Evolutionary conservation across 805 yeast genomes (phyloP), one percentile per base, ranked within the genome.

Genomic region (Cyberlindnera bimundalis): DNA sequence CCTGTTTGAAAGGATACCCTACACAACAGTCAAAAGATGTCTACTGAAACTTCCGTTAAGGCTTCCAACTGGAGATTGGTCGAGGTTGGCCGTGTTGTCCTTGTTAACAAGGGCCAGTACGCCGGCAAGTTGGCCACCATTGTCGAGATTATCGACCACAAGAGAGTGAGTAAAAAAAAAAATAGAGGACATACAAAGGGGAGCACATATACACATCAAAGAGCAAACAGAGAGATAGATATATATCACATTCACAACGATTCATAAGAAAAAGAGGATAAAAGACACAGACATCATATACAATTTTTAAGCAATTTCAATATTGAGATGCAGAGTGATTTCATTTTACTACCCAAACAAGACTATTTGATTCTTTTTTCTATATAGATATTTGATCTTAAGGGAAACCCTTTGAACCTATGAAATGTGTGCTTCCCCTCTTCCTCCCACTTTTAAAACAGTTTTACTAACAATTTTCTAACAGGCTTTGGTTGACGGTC

Each of bases 51-150:
- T 68, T 73, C 84, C 70, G 93, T 93, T 73, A 84, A 87, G 79
- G 86, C 96, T 71, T 78, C 96, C 72, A 86, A 86, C 91, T 93
- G 98, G 98, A 88, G 96, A 86, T 81, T 80, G 68, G 99, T 93
- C 72, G 96, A 91, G 81, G 86, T 90, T 69, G 99, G 99, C 73
- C 96, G 99, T 79, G 86, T 93, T 70, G 96, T 90, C 71, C 84
- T 91, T 68, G 70, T 91, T 69, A 79, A 80, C 83, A 78, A 83
- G 73, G 86, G 87, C 65, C 67, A 71, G 53, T 65, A 63, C 62
- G 71, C 80, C 53, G 84, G 84, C 61, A 86, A 88, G 75, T 81
- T 93, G 68, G 99, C 98, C 65, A 77, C 96, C 69, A 83, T 93
- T 66, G 98, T 90, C 67, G 99, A 93, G 81, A 87, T 93, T 78